Conservation (phyloP, 306 rosid genomes). For the Amphicarpaea edgeworthii region DNA sequence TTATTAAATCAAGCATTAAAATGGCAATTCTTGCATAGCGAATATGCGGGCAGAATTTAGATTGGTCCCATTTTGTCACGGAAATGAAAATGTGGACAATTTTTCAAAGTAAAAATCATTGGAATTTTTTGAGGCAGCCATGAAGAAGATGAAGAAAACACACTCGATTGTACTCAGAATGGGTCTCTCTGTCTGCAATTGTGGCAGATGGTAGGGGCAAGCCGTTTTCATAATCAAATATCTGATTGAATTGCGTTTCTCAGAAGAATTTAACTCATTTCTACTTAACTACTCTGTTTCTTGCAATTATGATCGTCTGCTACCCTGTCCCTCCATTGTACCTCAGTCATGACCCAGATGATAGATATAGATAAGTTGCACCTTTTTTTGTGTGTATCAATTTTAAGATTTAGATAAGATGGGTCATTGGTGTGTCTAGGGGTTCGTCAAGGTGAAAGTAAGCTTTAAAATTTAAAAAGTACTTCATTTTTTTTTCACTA, state of each 20-base stretch:
- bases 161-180: conserved; percentile 15
- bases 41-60: background rate
- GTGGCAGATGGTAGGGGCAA: conserved; percentile 37
- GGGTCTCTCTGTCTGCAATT: background rate
- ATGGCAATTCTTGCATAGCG: background rate
- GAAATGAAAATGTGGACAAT: conserved; percentile 7
- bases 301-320: background rate
- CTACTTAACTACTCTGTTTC: conserved; percentile 23
- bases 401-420: background rate
- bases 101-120: conserved; percentile 15
- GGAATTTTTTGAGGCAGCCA: background rate
- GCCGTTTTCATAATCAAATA: conserved; percentile 30
- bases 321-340: background rate
- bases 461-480: no score
- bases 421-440: background rate
- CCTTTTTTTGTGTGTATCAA: background rate
- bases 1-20: background rate
- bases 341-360: background rate
- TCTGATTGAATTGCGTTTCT: conserved; percentile 39
- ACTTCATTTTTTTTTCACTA: no score
- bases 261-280: conserved; percentile 30
- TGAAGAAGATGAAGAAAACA: conserved; percentile 30
- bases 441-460: no score
- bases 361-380: background rate
- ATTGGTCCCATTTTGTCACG: background rate